These are phyloP conservation scores for Lablab purpureus DNA, from an alignment of 306 rosid genomes.

Conservation along the genomic window DNA sequence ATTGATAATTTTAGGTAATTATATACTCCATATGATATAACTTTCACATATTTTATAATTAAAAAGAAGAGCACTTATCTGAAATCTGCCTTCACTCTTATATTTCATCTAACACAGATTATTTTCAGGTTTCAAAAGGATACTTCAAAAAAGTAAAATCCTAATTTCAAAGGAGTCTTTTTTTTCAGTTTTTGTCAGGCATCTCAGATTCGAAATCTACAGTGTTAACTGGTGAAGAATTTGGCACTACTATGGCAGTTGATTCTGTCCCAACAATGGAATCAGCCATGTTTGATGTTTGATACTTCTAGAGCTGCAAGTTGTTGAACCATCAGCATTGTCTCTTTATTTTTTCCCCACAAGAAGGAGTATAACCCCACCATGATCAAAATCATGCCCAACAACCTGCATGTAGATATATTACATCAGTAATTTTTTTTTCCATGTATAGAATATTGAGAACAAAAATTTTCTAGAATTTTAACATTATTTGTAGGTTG, in stretches of 20 bases:
- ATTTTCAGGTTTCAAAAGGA: too few species aligned
- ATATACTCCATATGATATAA: too few species aligned
- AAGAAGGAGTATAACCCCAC: conserved; percentile 66
- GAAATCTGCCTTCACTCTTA: too few species aligned
- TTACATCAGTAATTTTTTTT: neutral
- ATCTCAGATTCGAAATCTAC: conserved; percentile 2
- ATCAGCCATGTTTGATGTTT: neutral
- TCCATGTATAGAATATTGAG: too few species aligned
- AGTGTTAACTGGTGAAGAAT: conserved; percentile 32
- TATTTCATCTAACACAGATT: too few species aligned
- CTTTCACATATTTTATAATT: too few species aligned
- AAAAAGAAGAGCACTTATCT: too few species aligned
- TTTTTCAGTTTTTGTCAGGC: neutral
- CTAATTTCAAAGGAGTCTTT: too few species aligned
- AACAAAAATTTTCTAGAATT: too few species aligned
- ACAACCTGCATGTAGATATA: conserved; percentile 50
- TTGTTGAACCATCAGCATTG: neutral
- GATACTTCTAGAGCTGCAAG: conserved; percentile 29
- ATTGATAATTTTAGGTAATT: too few species aligned
- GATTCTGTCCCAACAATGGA: conserved; percentile 38
- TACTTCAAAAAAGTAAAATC: too few species aligned
- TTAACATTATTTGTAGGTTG: too few species aligned
- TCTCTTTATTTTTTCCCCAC: conserved; percentile 66
- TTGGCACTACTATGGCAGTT: conserved; percentile 44
- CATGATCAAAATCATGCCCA: conserved; percentile 67